These are phyloP conservation scores for Boletales sp. DNA, from an alignment of 768 basidiomycete species.

Conservation along the genomic window DNA sequence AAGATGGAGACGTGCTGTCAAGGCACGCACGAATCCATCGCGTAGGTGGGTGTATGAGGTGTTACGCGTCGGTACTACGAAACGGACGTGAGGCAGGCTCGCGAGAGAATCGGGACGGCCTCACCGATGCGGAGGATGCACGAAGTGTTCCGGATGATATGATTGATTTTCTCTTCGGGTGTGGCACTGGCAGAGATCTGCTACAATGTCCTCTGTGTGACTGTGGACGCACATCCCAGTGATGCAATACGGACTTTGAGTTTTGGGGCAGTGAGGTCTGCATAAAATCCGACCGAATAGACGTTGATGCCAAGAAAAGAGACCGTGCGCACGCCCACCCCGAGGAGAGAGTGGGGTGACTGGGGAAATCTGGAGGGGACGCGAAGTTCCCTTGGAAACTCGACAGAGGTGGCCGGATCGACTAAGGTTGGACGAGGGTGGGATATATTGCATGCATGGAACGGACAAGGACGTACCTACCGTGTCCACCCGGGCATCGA, in stretches of 20 bases:
- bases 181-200: slow-evolving; percentile 56
- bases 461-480: slow-evolving; percentile 14
- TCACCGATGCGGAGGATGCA: slow-evolving; percentile 75
- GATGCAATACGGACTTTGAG: slow-evolving; percentile 43
- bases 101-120: slow-evolving; percentile 10
- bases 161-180: slow-evolving; percentile 65
- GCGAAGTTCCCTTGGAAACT: slow-evolving; percentile 63
- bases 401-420: slow-evolving; percentile 71
- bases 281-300: slow-evolving; percentile 89
- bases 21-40: slow-evolving; percentile 77
- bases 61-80: slow-evolving; percentile 70
- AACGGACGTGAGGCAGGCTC: background rate
- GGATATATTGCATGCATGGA: background rate
- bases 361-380: slow-evolving; percentile 62
- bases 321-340: slow-evolving; percentile 83
- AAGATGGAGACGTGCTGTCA: slow-evolving; percentile 57
- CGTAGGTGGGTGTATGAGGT: slow-evolving; percentile 79
- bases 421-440: slow-evolving; percentile 33
- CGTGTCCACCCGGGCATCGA: slow-evolving; percentile 37
- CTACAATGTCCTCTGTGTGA: background rate
- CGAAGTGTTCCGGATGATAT: slow-evolving; percentile 62
- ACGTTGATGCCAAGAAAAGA: slow-evolving; percentile 87
- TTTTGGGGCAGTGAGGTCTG: slow-evolving; percentile 66
- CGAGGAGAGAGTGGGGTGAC: slow-evolving; percentile 68
- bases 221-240: background rate